Base-by-base conservation (phyloP, 169 alveolate species). In the Hepatocystis sp. region DNA sequence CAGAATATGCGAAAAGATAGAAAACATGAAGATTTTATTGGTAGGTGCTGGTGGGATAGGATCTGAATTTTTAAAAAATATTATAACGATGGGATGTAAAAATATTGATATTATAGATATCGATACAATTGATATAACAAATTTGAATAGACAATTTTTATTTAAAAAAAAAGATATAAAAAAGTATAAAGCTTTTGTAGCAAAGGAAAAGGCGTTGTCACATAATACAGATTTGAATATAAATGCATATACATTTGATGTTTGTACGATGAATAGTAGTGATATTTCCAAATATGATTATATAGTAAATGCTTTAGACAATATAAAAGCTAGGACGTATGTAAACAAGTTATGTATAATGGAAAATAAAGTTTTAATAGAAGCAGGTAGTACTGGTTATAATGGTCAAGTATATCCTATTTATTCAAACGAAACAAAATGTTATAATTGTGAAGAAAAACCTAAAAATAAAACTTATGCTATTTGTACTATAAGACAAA, bases 1-100 rank as follows among this genome's bases (percentile, higher is more conserved):
- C 25, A 68, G 63, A 13, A 47, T 86, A 84, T 84, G 89, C 53
- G 39, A 85, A 32, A 52, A 91, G 78, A 55, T 93, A 81, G 84
- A 86, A 47, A 58, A 76, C 27, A 85, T 91, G 58, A 90, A 90
- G 32, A 86, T 96, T 28, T 88, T 95, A 40, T 96, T 95, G n/a
- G 96, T 97, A n/a, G 99, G 99, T 11, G 99, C 98, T 5, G 99
- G 99, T 2, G 99, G 99, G 4, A 93, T 98, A 56, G 99, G 99
- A 34, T 98, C 99, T 78, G 99, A 98, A 88, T 91, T 98, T 25
- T 91, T 98, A 78, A 98, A 98, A 91, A 93, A 94, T 64, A 93
- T 98, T 53, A 97, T 98, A 1, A 91, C 98, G 34, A 89, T 96
- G 76, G 99, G 99, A 10, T 93, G 97, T 47, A 88, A 92, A 36